Base-by-base conservation (phyloP, 2,329 filamentous ascomycete genomes). In the Tolypocladium tropicale region DNA sequence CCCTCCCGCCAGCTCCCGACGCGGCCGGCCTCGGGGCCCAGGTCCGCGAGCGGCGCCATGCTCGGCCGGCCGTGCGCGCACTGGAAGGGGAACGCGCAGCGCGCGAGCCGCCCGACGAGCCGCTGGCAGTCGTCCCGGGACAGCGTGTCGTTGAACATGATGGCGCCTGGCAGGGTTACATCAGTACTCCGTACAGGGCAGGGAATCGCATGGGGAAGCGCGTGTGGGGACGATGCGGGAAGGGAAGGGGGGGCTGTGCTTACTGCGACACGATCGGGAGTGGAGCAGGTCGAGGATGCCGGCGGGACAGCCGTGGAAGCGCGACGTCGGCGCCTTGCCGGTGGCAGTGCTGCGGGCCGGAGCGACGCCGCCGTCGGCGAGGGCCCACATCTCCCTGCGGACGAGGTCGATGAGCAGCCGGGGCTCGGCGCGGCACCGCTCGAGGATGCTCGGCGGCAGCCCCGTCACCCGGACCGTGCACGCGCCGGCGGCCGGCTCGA, bases 91-190 rank as follows among this genome's bases (percentile, higher is more conserved):
- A 93, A 89, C 0, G 76, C 77, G 61, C 87, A 91, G 0, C 64
- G 65, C 0, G 79, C 77, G n/a, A 94, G 71, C 3, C 76, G 75
- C 2, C 55, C 58, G 0, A 93, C 67, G 36, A 94, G 68, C 0
- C 68, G 65, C 11, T 71, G 61, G 62, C 89, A 93, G 60, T 90
- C 78, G 0, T 75, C 69, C 0, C 67, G 59, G 0, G 75, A 76
- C 9, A 94, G 71, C 6, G 72, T 65, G 64, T 95, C 90, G 62
- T 93, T 93, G 71, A 95, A 95, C 88, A 92, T 93, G 67, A 94
- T 84, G 2, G 90, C 88, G 37, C 74, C 77, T 79, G 18, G 1
- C 14, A 30, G 16, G 49, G 12, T 23, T 48, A 16, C 11, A 56
- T 66, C 48, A 64, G 60, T 5, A 21, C 52, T 18, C 18, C 14